Evolutionary conservation across 2,329 filamentous ascomycete genomes (phyloP).

Genomic region (Juglanconis sp.): DNA sequence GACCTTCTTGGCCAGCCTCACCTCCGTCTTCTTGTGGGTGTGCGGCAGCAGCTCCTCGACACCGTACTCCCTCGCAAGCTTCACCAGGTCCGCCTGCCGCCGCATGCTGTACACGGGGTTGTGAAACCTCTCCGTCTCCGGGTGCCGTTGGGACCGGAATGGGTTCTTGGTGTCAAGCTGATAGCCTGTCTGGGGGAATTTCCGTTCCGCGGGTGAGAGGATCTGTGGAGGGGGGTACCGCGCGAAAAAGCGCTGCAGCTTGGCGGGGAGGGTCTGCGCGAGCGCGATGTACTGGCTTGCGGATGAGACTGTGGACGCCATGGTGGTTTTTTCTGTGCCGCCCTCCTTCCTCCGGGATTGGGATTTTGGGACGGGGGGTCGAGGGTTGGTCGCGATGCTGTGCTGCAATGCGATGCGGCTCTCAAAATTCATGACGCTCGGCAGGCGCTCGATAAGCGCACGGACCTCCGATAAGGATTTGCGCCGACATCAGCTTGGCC

Average conservation of each 20-base stretch:
- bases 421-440: constrained; percentile 15
- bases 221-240: constrained; percentile 76
- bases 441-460: constrained; percentile 11
- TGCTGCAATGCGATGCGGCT: neutral
- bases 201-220: constrained; percentile 38
- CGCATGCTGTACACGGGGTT: constrained; percentile 79
- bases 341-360: constrained; percentile 16
- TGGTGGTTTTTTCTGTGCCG: constrained; percentile 15
- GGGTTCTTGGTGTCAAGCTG: constrained; percentile 66
- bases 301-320: constrained; percentile 19
- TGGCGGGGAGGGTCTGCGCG: constrained; percentile 70
- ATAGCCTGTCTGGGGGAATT: constrained; percentile 43
- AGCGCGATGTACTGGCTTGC: constrained; percentile 47
- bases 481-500: neutral
- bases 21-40: constrained; percentile 71
- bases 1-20: constrained; percentile 66
- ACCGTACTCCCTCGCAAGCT: constrained; percentile 74
- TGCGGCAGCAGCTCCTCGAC: constrained; percentile 78
- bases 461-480: neutral
- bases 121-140: constrained; percentile 76
- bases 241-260: constrained; percentile 81
- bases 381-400: neutral
- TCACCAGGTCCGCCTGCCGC: constrained; percentile 86
- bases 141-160: constrained; percentile 77
- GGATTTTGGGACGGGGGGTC: neutral